Conservation (phyloP, 305 asterid species). For the Fraxinus latifolia region DNA sequence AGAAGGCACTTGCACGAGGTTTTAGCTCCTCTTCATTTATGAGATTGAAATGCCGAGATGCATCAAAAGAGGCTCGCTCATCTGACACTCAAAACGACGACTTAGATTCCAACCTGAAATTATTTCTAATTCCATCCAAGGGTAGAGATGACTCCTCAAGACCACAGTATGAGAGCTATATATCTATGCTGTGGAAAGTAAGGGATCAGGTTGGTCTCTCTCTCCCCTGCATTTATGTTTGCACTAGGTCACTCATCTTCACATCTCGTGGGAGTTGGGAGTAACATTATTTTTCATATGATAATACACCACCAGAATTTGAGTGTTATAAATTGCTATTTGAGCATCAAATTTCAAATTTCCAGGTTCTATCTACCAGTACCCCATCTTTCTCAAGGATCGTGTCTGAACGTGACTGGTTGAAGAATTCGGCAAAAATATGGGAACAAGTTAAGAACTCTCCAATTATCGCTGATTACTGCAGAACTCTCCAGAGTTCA, state of each 20-base stretch:
- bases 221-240: background rate
- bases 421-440: slow-evolving; percentile 88
- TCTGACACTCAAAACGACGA: slow-evolving; percentile 25
- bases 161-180: slow-evolving; percentile 58
- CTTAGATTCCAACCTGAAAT: slow-evolving; percentile 39
- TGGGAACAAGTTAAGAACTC: slow-evolving; percentile 81
- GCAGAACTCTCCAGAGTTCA: slow-evolving; percentile 60
- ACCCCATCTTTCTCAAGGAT: slow-evolving; percentile 68
- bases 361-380: slow-evolving; percentile 71
- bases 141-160: slow-evolving; percentile 46
- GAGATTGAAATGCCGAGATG: slow-evolving; percentile 45
- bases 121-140: slow-evolving; percentile 64
- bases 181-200: slow-evolving; percentile 58
- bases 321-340: background rate
- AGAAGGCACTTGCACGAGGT: slow-evolving; percentile 50
- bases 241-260: background rate
- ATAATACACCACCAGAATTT: background rate
- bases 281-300: background rate
- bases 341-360: background rate
- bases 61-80: slow-evolving; percentile 30
- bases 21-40: slow-evolving; percentile 53
- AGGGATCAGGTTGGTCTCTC: slow-evolving; percentile 64
- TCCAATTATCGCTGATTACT: slow-evolving; percentile 55
- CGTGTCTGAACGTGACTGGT: slow-evolving; percentile 91
- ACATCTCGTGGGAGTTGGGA: background rate